Percentiles rank a stretch among this genome's conserved stretches.
These are phyloP conservation scores for Ciborinia camelliae DNA, from an alignment of 2,329 filamentous ascomycete species.

Conservation along the genomic window DNA sequence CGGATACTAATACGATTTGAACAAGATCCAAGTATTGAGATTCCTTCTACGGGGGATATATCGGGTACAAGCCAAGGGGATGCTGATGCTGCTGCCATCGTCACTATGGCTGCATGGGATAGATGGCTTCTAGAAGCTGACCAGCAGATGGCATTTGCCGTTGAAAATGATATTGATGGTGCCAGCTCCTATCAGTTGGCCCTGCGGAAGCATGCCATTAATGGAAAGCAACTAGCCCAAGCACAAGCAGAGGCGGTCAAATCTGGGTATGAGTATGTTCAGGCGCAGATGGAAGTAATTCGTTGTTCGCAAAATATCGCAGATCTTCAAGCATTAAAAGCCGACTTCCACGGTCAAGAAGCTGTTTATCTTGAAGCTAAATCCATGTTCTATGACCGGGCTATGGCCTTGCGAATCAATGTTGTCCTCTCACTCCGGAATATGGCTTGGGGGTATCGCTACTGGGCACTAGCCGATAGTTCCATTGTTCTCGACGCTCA, in stretches of 20 bases:
- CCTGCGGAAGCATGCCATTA: conserved; percentile 10
- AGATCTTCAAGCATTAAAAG: background rate
- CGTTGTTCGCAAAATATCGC: background rate
- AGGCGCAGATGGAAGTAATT: conserved; percentile 13
- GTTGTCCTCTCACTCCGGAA: conserved; percentile 1
- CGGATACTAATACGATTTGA: background rate
- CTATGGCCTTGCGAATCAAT: conserved; percentile 8
- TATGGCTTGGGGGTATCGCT: conserved; percentile 11
- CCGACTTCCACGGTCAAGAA: conserved; percentile 2
- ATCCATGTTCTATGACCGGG: conserved; percentile 11
- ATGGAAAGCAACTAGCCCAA: conserved; percentile 11
- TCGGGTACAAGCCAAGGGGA: conserved; percentile 1
- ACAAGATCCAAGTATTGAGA: conserved; percentile 1
- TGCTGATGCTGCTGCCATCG: background rate
- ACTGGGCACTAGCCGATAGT: conserved; percentile 9
- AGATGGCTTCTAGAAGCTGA: conserved; percentile 4
- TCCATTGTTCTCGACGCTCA: background rate
- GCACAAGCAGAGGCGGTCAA: conserved; percentile 12
- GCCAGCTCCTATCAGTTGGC: conserved; percentile 1
- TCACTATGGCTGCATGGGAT: conserved; percentile 11
- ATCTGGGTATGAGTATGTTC: conserved; percentile 1
- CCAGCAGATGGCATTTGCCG: conserved; percentile 1
- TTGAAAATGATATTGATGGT: background rate
- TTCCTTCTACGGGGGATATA: conserved; percentile 3
- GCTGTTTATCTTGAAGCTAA: conserved; percentile 8